Evolutionary conservation across 192 early-diverging fungal genomes (phyloP).

Genomic region (Linnemannia zychae): DNA sequence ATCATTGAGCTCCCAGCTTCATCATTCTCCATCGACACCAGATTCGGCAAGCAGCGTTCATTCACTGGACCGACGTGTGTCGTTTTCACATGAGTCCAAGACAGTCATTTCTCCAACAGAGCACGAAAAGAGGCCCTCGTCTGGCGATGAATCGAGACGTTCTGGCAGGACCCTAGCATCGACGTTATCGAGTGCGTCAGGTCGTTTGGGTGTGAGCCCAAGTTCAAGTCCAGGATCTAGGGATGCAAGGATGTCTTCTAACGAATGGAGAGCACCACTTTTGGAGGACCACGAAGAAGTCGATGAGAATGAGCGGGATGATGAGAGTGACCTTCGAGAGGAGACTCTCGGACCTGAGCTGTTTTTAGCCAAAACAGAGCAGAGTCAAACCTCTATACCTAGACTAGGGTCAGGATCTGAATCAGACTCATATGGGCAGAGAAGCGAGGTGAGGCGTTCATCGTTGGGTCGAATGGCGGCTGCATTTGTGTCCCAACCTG

Average conservation of each 20-base stretch:
- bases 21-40: conserved; percentile 21
- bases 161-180: conserved; percentile 22
- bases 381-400: background rate
- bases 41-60: conserved; percentile 26
- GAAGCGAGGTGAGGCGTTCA: conserved; percentile 3
- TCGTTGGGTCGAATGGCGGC: conserved; percentile 47
- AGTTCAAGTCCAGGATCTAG: background rate
- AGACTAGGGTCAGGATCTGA: background rate
- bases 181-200: background rate
- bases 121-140: conserved; percentile 13
- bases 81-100: conserved; percentile 26
- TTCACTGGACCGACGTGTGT: conserved; percentile 17
- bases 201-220: conserved; percentile 11
- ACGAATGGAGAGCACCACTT: conserved; percentile 19
- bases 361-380: background rate
- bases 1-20: background rate
- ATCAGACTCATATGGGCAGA: background rate
- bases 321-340: background rate
- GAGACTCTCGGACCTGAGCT: conserved; percentile 21
- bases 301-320: conserved; percentile 7
- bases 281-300: conserved; percentile 16
- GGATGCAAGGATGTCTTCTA: background rate
- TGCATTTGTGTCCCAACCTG: conserved; percentile 41
- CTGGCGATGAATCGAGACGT: conserved; percentile 29
- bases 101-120: conserved; percentile 2